These are phyloP conservation scores for Trichophyton verrucosum DNA, from an alignment of 2,329 filamentous ascomycete species.

Conservation along the genomic window DNA sequence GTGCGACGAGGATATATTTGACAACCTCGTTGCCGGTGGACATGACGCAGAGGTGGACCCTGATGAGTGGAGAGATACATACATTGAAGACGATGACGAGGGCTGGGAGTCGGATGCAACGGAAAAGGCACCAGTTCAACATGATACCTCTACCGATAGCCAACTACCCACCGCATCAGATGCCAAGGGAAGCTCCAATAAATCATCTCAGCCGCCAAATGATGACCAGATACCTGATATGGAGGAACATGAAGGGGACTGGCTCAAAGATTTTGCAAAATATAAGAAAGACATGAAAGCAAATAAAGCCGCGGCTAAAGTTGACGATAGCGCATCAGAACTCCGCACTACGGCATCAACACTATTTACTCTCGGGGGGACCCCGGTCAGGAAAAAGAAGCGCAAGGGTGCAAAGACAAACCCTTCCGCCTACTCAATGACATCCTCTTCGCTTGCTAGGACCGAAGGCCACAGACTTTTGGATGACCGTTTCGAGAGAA, in stretches of 20 bases:
- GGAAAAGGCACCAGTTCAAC: constrained; percentile 52
- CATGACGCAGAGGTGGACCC: constrained; percentile 57
- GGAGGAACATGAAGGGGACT: constrained; percentile 60
- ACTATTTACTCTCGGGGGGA: constrained; percentile 51
- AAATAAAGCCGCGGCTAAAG: constrained; percentile 28
- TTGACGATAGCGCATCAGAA: constrained; percentile 29
- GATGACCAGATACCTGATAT: constrained; percentile 30
- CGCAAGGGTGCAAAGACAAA: constrained; percentile 86
- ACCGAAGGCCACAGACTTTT: constrained; percentile 78
- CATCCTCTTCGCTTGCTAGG: constrained; percentile 70
- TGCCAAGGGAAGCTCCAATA: constrained; percentile 16
- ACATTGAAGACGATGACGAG: constrained; percentile 52
- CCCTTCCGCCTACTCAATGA: constrained; percentile 82
- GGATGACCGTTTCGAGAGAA: constrained; percentile 81
- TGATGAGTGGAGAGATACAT: constrained; percentile 60
- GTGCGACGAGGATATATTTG: constrained; percentile 71
- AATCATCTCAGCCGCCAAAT: constrained; percentile 26
- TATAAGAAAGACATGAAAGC: constrained; percentile 68
- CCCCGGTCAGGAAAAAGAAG: constrained; percentile 63
- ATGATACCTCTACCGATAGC: background rate
- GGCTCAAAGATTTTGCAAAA: constrained; percentile 85
- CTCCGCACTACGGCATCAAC: constrained; percentile 34
- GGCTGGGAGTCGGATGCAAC: constrained; percentile 96
- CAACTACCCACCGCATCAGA: constrained; percentile 11
- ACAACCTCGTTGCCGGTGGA: constrained; percentile 54